Conservation (phyloP, 768 basidiomycete genomes). For the Pleurotus platypus region DNA sequence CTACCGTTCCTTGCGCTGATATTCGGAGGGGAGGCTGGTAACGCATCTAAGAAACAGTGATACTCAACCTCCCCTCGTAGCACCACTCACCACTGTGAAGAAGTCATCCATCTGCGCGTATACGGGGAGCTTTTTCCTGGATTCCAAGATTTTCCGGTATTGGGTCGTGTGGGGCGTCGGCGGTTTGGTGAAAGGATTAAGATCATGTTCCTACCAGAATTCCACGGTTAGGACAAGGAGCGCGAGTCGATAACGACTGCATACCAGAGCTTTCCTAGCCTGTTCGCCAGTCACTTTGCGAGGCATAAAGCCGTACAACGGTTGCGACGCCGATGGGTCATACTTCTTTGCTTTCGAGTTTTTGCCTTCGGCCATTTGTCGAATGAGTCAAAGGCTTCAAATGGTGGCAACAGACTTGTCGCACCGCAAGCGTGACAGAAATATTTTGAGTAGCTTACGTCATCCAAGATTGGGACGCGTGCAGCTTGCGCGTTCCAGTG, state of each 20-base stretch:
- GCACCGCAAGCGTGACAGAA: too few species aligned
- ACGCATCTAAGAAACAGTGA: background rate
- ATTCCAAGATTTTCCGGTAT: conserved; percentile 84
- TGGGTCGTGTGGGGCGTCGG: conserved; percentile 58
- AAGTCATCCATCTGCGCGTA: conserved; percentile 93
- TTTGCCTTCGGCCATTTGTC: too few species aligned
- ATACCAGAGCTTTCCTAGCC: conserved; percentile 68
- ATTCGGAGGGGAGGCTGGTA: background rate
- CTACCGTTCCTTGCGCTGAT: background rate
- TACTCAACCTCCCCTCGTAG: background rate
- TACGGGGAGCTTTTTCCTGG: conserved; percentile 87
- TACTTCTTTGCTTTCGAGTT: too few species aligned
- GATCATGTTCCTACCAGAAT: conserved; percentile 58
- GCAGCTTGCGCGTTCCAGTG: background rate
- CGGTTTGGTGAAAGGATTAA: conserved; percentile 86
- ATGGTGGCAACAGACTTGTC: too few species aligned
- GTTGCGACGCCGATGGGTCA: conserved; percentile 27
- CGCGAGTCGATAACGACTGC: conserved; percentile 15
- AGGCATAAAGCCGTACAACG: conserved; percentile 72
- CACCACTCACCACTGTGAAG: conserved; percentile 70
- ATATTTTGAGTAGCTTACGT: background rate
- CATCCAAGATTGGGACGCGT: background rate
- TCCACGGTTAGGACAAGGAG: background rate
- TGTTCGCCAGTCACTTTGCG: conserved; percentile 64
- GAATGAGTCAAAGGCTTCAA: too few species aligned